Evolutionary conservation across 495 filamentous ascomycete genomes (phyloP).

Genomic region (Aspergillus bridgeri): DNA sequence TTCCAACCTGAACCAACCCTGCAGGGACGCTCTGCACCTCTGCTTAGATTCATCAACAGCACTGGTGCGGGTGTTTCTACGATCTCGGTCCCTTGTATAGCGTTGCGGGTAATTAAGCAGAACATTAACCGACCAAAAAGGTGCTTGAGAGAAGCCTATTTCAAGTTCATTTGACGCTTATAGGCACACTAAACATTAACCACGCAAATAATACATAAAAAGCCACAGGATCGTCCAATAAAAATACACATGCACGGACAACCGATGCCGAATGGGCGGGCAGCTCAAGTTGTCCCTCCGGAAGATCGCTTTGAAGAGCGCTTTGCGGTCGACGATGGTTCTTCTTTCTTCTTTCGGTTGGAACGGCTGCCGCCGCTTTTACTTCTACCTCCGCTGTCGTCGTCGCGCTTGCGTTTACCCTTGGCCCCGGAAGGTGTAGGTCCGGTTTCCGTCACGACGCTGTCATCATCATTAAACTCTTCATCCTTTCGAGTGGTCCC

Average conservation of each 20-base stretch:
- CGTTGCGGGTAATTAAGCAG: background rate
- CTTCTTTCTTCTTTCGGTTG: conserved; percentile 65
- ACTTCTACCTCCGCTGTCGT: conserved; percentile 67
- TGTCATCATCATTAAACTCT: conserved; percentile 51
- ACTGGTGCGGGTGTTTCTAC: no score
- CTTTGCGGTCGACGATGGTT: conserved; percentile 29
- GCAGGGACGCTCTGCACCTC: no score
- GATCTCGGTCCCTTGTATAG: no score
- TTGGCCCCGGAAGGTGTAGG: conserved; percentile 36
- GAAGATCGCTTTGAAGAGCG: conserved; percentile 35
- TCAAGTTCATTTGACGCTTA: background rate
- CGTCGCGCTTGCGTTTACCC: conserved; percentile 58
- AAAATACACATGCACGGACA: background rate
- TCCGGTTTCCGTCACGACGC: conserved; percentile 38
- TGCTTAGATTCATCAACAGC: no score
- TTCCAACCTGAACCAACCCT: background rate
- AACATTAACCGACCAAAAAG: background rate
- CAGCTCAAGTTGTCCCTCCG: conserved; percentile 18
- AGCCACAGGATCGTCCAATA: background rate
- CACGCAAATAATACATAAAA: background rate
- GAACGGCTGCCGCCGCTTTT: conserved; percentile 62
- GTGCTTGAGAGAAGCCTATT: no score
- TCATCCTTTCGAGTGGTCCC: conserved; percentile 46
- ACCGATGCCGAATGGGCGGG: background rate
- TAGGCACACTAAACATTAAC: background rate